Percentiles rank a stretch among this genome's conserved stretches.
phyloP scores from a whole-genome alignment of 768 basidiomycete genomes.

The Lactarius sanguifluus region DNA sequence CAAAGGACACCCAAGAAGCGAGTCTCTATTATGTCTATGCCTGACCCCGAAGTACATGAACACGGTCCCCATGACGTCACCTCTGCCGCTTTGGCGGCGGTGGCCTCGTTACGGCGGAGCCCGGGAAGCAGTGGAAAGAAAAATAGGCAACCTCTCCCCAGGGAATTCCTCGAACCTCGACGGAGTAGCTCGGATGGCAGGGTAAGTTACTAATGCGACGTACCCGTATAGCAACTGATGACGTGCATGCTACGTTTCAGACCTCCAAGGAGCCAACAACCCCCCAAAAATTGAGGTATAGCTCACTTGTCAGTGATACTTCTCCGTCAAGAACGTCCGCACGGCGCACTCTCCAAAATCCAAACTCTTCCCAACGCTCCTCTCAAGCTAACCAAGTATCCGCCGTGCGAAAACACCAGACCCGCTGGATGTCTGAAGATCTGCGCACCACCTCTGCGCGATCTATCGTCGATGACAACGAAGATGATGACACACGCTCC shows the following conservation, averaged over 20 bases:
- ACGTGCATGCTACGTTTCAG: conserved; percentile 1
- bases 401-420: conserved; percentile 50
- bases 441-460: conserved; percentile 31
- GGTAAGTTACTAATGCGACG: conserved; percentile 36
- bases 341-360: conserved; percentile 20
- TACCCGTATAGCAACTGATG: conserved; percentile 5
- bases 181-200: conserved; percentile 43
- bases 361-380: conserved; percentile 35
- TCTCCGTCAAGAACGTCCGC: conserved; percentile 30
- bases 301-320: conserved; percentile 18
- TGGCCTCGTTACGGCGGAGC: conserved; percentile 56
- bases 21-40: conserved; percentile 39
- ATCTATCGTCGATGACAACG: conserved; percentile 32
- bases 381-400: conserved; percentile 41
- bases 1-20: conserved; percentile 44
- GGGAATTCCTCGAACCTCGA: conserved; percentile 46
- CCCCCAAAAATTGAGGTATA: conserved; percentile 29
- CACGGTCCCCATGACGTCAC: conserved; percentile 45
- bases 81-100: conserved; percentile 59
- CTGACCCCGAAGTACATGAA: conserved; percentile 30
- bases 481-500: conserved; percentile 31
- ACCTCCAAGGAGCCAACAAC: conserved; percentile 27
- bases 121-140: conserved; percentile 41
- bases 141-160: conserved; percentile 52
- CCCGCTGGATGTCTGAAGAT: conserved; percentile 57